A percentile compares a stretch with the other conserved stretches of the same genome.
Evolutionary conservation across 768 basidiomycete genomes (phyloP).

Genomic region (Leccinum obscurum): DNA sequence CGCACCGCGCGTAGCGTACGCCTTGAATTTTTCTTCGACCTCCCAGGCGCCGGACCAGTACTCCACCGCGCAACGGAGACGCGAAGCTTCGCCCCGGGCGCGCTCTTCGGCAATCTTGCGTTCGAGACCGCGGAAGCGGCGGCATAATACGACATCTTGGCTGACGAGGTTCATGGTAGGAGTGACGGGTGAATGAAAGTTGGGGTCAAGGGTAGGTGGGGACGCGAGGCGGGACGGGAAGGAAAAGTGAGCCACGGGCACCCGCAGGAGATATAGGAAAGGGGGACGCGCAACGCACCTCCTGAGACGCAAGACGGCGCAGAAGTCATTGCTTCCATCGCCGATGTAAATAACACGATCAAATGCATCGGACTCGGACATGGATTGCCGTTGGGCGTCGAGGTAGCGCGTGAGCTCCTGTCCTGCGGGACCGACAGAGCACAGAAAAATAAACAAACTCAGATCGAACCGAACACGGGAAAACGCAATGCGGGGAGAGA

Average conservation of each 20-base stretch:
- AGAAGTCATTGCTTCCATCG: conserved; percentile 95
- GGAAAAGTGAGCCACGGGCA: background rate
- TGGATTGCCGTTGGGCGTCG: conserved; percentile 18
- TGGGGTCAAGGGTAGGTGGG: background rate
- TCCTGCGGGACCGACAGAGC: conserved; percentile 46
- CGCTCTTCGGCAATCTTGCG: conserved; percentile 69
- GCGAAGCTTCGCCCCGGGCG: conserved; percentile 45
- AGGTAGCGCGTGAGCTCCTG: conserved; percentile 89
- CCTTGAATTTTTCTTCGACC: conserved; percentile 77
- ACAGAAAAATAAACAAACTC: background rate
- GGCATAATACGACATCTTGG: conserved; percentile 81
- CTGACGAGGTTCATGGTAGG: conserved; percentile 37
- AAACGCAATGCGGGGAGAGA: background rate
- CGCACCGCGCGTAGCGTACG: conserved; percentile 2
- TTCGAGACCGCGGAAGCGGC: conserved; percentile 76
- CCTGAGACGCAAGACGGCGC: conserved; percentile 81
- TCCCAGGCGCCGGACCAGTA: conserved; percentile 98
- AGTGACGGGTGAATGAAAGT: background rate
- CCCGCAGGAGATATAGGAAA: background rate
- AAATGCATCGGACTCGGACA: conserved; percentile 43
- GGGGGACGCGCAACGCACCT: conserved; percentile 42
- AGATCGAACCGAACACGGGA: background rate
- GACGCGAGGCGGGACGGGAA: background rate
- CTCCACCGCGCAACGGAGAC: conserved; percentile 69
- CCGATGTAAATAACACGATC: conserved; percentile 89